These are phyloP conservation scores for Salix exigua DNA, from an alignment of 345 rosid species.

Conservation along the genomic window DNA sequence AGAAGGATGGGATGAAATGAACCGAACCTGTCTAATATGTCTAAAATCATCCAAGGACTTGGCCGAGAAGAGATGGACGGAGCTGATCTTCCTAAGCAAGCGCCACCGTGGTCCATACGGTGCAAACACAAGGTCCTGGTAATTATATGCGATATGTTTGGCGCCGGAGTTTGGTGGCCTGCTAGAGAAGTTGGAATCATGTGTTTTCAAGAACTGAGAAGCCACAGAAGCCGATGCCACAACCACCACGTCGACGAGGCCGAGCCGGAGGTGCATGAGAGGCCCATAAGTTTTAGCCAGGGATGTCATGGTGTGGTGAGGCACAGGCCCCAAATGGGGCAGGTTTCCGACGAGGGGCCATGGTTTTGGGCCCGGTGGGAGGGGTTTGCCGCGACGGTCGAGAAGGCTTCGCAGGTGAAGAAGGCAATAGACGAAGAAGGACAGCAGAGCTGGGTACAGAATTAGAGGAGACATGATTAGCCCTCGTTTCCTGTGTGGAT, in stretches of 20 bases:
- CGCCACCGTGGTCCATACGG: constrained; percentile 94
- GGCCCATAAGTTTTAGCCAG: constrained; percentile 70
- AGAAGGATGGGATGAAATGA: too few relatives aligned
- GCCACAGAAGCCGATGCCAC: constrained; percentile 87
- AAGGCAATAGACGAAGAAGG: constrained; percentile 31
- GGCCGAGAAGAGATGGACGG: constrained; percentile 80
- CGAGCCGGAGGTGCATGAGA: constrained; percentile 68
- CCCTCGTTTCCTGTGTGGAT: not conserved
- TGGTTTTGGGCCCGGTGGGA: constrained; percentile 88
- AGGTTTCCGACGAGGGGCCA: constrained; percentile 91
- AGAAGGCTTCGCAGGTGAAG: constrained; percentile 19
- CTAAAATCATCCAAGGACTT: constrained; percentile 79
- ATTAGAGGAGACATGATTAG: constrained; percentile 6
- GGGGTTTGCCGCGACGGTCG: constrained; percentile 24
- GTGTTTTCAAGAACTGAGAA: constrained; percentile 64
- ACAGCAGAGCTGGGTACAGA: not conserved
- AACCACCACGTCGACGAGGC: constrained; percentile 70
- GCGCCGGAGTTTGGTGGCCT: constrained; percentile 92
- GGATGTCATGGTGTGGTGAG: constrained; percentile 64
- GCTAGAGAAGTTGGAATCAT: constrained; percentile 82
- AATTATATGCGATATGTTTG: constrained; percentile 76
- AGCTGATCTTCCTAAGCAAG: constrained; percentile 69
- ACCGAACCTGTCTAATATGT: constrained; percentile 67
- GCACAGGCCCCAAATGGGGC: constrained; percentile 69
- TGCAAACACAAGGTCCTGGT: constrained; percentile 88